Conservation (phyloP, 1,284 basidiomycete genomes). For the Sporisorium iseilematis-ciliati region DNA sequence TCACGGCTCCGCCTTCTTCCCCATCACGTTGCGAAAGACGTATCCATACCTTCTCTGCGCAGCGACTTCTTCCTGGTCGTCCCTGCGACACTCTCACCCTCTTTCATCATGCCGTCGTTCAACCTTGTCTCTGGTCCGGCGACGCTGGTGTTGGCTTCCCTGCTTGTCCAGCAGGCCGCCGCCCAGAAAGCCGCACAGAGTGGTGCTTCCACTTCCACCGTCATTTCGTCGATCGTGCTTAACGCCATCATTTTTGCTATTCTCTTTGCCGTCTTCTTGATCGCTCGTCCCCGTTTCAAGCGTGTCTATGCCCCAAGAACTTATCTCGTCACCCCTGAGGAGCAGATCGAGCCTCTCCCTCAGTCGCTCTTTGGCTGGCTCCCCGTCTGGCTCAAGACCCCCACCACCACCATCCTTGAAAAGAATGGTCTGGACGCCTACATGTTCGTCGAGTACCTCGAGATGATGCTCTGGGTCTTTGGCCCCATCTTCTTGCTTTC, state of each 20-base stretch:
- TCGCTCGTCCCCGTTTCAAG: constrained; percentile 69
- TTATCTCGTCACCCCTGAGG: constrained; percentile 64
- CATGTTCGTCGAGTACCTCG: constrained; percentile 89
- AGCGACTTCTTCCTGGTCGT: constrained; percentile 18
- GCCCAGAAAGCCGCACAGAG: constrained; percentile 27
- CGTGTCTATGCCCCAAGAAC: constrained; percentile 71
- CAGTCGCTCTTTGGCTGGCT: constrained; percentile 70
- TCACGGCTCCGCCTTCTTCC: neutral
- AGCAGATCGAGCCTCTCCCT: constrained; percentile 68
- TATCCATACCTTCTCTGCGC: neutral
- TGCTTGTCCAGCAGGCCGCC: constrained; percentile 36
- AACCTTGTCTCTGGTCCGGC: constrained; percentile 42
- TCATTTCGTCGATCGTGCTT: constrained; percentile 67
- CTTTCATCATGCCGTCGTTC: constrained; percentile 42
- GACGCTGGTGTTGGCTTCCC: constrained; percentile 28
- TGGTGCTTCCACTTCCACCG: constrained; percentile 61
- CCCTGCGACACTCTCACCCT: constrained; percentile 10
- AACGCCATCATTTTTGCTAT: constrained; percentile 65
- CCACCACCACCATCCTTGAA: constrained; percentile 64
- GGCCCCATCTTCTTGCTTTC: constrained; percentile 76
- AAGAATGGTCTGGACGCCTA: constrained; percentile 93
- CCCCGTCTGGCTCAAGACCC: constrained; percentile 67
- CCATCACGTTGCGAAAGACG: neutral
- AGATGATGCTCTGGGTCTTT: constrained; percentile 81
- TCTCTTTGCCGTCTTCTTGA: constrained; percentile 68